A percentile compares a stretch with the other conserved stretches of the same genome.
These are phyloP conservation scores for Scedosporium boydii DNA, from an alignment of 2,329 filamentous ascomycete species.

Conservation along the genomic window DNA sequence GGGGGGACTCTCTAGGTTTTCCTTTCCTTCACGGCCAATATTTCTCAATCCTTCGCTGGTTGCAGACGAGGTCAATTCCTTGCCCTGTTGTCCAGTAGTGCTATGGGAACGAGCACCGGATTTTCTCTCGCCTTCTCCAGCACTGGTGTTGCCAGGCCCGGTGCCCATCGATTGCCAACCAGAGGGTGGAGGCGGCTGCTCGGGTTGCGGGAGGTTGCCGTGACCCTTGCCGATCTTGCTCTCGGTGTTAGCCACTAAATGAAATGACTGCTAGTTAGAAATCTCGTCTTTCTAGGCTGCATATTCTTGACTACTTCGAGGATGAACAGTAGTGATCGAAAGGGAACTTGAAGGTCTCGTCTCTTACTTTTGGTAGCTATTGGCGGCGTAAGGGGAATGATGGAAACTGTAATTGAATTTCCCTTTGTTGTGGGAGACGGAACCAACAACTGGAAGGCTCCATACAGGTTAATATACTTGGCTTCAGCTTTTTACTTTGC, in stretches of 20 bases:
- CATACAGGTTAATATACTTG: too few relatives aligned
- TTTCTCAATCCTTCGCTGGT: conserved; percentile 44
- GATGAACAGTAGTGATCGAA: too few relatives aligned
- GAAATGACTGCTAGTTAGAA: neutral
- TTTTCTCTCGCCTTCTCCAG: conserved; percentile 44
- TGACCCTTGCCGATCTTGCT: conserved; percentile 58
- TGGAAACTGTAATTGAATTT: too few relatives aligned
- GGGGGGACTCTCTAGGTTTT: conserved; percentile 29
- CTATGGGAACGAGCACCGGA: conserved; percentile 40
- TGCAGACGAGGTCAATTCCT: conserved; percentile 40
- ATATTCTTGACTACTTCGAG: too few relatives aligned
- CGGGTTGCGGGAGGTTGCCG: conserved; percentile 69
- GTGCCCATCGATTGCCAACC: conserved; percentile 70
- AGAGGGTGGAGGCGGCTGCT: conserved; percentile 64
- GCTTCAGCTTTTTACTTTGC: too few relatives aligned
- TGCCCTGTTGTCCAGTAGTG: conserved; percentile 44
- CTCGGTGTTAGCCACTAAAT: conserved; percentile 36
- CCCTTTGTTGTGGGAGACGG: too few relatives aligned
- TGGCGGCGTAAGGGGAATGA: too few relatives aligned
- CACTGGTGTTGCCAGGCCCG: conserved; percentile 60
- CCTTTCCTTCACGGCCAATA: conserved; percentile 55
- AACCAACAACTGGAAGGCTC: too few relatives aligned
- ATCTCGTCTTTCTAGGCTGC: neutral
- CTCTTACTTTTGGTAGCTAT: too few relatives aligned
- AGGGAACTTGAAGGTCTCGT: too few relatives aligned